Percentiles rank a stretch among this genome's conserved stretches.
These are phyloP conservation scores for Pelargonium fulgidum DNA, from an alignment of 441 rosid genomes.

Conservation along the genomic window DNA sequence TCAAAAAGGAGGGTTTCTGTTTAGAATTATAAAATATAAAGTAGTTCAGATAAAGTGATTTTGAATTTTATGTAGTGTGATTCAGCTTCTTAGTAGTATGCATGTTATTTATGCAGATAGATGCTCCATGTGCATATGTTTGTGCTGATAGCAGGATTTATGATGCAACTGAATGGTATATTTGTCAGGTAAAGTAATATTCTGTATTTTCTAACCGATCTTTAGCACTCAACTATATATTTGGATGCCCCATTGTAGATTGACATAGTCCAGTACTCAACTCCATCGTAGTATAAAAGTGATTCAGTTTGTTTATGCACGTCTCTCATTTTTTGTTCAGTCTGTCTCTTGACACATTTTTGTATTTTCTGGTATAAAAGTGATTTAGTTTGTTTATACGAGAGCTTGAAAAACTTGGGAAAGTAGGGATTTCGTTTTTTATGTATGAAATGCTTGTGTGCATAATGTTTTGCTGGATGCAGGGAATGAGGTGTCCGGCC, in stretches of 20 bases:
- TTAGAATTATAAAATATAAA: background rate
- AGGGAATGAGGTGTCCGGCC: slow-evolving; percentile 97
- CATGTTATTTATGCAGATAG: slow-evolving; percentile 45
- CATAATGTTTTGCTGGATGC: slow-evolving; percentile 27
- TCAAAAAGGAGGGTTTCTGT: background rate
- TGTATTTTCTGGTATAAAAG: too few relatives aligned
- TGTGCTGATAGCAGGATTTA: slow-evolving; percentile 88
- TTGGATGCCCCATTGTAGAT: too few relatives aligned
- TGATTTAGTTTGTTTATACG: too few relatives aligned
- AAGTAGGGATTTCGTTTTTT: background rate
- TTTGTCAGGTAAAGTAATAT: slow-evolving; percentile 66
- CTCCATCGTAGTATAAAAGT: too few relatives aligned
- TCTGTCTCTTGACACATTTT: too few relatives aligned
- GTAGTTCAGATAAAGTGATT: background rate
- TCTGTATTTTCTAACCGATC: background rate
- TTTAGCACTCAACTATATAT: too few relatives aligned
- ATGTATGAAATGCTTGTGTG: background rate
- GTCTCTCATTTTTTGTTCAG: too few relatives aligned
- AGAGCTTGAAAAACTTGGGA: too few relatives aligned
- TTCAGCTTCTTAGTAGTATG: slow-evolving; percentile 9
- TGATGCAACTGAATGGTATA: slow-evolving; percentile 89
- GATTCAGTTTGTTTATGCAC: too few relatives aligned
- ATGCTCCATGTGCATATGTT: slow-evolving; percentile 70
- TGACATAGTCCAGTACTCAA: too few relatives aligned
- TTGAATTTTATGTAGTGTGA: background rate